These are phyloP conservation scores for Microbotryomycetes sp. DNA, from an alignment of 1,284 basidiomycete species.

Conservation along the genomic window DNA sequence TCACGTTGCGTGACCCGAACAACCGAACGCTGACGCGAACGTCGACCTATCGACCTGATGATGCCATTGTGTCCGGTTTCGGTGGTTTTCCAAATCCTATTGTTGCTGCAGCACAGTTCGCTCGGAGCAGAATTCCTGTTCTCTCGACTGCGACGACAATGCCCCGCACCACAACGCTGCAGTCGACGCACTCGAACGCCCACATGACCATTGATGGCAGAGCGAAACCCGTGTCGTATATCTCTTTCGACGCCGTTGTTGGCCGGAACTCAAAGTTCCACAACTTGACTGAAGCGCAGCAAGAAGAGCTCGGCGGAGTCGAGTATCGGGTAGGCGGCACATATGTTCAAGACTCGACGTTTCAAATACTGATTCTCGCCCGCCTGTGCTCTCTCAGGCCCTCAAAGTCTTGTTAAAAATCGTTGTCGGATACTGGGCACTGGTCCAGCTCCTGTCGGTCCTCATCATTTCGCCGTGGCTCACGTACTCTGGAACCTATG, in stretches of 20 bases:
- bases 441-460: conserved; percentile 58
- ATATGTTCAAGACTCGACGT: conserved; percentile 56
- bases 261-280: conserved; percentile 84
- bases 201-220: conserved; percentile 26
- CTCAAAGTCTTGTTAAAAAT: conserved; percentile 35
- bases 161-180: conserved; percentile 59
- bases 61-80: conserved; percentile 49
- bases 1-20: conserved; percentile 16
- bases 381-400: conserved; percentile 30
- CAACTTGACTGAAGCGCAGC: conserved; percentile 67
- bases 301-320: conserved; percentile 87
- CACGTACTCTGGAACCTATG: conserved; percentile 34
- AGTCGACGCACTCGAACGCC: conserved; percentile 35
- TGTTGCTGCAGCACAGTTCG: conserved; percentile 50
- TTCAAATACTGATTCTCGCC: conserved; percentile 26
- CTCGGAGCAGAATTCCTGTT: conserved; percentile 34
- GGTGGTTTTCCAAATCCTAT: conserved; percentile 86
- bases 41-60: conserved; percentile 36
- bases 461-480: conserved; percentile 74
- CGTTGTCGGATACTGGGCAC: conserved; percentile 54
- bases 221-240: conserved; percentile 61
- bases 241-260: conserved; percentile 75
- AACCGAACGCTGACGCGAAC: conserved; percentile 23
- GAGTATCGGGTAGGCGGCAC: conserved; percentile 73
- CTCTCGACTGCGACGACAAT: conserved; percentile 49